phyloP scores from a whole-genome alignment of 2,329 filamentous ascomycete species.

The Fusarium poae region DNA sequence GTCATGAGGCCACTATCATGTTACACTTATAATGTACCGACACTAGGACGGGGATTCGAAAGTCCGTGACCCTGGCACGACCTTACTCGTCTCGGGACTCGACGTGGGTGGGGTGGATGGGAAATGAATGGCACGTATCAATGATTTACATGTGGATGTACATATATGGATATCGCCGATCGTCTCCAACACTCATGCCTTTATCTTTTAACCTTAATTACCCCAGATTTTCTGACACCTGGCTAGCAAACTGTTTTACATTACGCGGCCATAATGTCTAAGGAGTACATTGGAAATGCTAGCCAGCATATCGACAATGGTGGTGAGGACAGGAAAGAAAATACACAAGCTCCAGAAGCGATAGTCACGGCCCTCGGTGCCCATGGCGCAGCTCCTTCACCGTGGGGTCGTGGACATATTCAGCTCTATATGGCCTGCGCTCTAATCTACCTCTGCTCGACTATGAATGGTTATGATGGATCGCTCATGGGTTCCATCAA shows the following conservation, averaged over 20 bases:
- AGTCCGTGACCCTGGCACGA: too few relatives aligned
- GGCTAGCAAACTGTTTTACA: neutral
- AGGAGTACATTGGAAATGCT: neutral
- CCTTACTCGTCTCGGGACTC: too few relatives aligned
- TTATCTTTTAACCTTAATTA: neutral
- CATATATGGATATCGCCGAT: neutral
- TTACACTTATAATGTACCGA: neutral
- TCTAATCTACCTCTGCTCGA: slow-evolving; percentile 54
- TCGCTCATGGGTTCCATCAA: slow-evolving; percentile 61
- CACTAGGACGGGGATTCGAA: too few relatives aligned
- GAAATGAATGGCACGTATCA: neutral
- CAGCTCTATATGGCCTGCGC: slow-evolving; percentile 29
- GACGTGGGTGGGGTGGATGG: neutral
- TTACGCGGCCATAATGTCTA: neutral
- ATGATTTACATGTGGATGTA: neutral
- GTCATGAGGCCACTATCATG: neutral
- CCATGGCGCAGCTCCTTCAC: neutral
- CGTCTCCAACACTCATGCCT: neutral
- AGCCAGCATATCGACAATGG: neutral
- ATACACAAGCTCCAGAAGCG: neutral
- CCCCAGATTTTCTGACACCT: neutral
- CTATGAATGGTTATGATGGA: slow-evolving; percentile 60
- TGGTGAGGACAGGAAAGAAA: neutral
- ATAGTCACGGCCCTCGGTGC: neutral
- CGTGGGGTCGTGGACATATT: slow-evolving; percentile 25